Base-by-base conservation (phyloP, 345 rosid species). In the Euclidium syriacum region DNA sequence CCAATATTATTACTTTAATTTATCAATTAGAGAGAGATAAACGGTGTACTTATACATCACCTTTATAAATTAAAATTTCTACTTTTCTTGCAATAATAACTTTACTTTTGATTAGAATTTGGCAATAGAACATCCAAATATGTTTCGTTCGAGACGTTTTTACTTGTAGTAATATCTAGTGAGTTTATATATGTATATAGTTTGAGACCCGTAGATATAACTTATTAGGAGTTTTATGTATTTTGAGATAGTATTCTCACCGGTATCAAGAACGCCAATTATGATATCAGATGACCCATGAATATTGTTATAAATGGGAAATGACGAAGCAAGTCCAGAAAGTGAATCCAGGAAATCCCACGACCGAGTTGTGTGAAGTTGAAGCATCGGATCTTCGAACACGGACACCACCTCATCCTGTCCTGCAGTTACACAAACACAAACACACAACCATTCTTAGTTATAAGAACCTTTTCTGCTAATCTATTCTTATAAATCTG, bases 301-400 rank as follows among this genome's bases (percentile, higher is more conserved):
- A 15, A 9, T 52, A 59, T 0, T 15, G 64, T 2, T 42, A 70
- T 42, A 52, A 47, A 40, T 64, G 3, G 22, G 43, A 41, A 22
- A 27, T 5, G 52, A 34, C 33, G 47, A 32, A 20, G 47, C 49
- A n/a, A 49, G 29, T 20, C 74, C 64, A 7, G 76, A 68, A 1
- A 65, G 65, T 15, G 60, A 73, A 20, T 73, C 82, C 44, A 89
- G 51, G 63, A 89, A 89, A 72, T 84, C 91, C 96, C 96, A 89
- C 16, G 96, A 89, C 8, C 91, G 87, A 6, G 96, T 89, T 41
- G 96, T 89, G 41, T 89, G 96, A 30, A 84, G 87, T 30, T 73
- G 70, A 40, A 84, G 79, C 27, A 67, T 30, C 6, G 85, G 75
- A 70, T 89, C 96, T 4, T 50, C 74, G 48, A 89, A 89, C 8